phyloP scores from a whole-genome alignment of 441 rosid species.

The Geranium incanum region DNA sequence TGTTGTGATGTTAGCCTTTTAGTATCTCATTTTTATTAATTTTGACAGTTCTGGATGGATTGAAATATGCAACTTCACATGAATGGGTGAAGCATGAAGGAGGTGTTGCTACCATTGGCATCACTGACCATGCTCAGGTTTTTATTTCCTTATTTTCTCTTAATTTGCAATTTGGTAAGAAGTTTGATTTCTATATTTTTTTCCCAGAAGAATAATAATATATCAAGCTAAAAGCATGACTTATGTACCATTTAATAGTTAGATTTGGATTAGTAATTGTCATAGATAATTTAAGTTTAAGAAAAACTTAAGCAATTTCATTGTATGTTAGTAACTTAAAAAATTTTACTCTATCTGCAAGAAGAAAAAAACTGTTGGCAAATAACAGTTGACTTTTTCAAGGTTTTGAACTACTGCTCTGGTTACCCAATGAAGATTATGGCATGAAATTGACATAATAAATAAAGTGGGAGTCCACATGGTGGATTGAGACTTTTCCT shows the following conservation, averaged over 20 bases:
- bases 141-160: background rate
- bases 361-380: background rate
- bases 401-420: too few relatives aligned
- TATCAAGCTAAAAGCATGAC: too few relatives aligned
- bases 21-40: slow-evolving; percentile 5
- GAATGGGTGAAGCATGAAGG: slow-evolving; percentile 96
- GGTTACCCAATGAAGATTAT: background rate
- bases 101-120: slow-evolving; percentile 73
- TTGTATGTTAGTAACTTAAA: background rate
- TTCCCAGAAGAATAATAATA: too few relatives aligned
- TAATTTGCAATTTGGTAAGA: too few relatives aligned
- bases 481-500: background rate
- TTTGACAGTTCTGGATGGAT: slow-evolving; percentile 68
- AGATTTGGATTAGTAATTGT: background rate
- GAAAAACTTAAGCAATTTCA: background rate
- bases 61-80: slow-evolving; percentile 82
- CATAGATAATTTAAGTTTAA: background rate
- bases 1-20: background rate
- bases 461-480: background rate
- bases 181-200: too few relatives aligned
- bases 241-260: background rate
- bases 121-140: slow-evolving; percentile 97
- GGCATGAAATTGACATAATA: background rate
- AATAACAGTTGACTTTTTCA: too few relatives aligned
- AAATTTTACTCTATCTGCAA: background rate